Evolutionary conservation across 306 rosid genomes (phyloP), one percentile per base, ranked within the genome.

Genomic region (Spatholobus suberectus): DNA sequence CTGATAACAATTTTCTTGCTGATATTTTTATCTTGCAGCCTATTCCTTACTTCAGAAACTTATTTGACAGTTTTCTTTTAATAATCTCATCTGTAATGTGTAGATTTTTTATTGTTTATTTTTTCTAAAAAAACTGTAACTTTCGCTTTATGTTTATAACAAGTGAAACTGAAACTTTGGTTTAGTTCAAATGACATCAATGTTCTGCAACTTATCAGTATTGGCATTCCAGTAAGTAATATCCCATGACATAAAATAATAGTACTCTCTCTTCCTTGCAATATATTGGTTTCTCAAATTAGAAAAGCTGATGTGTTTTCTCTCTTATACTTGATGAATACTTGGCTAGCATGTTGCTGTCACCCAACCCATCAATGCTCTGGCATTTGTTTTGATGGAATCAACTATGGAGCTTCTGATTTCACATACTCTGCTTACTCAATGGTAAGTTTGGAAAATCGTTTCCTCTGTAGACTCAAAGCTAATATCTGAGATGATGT

Each of bases 341-440:
- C 91, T 88, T 79, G 20, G 1, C 37, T 37, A 93, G 97, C 93
- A 89, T 89, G 95, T 95, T 73, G 98, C 97, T 77, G 97, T 84
- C 14, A 95, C 97, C 46, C 97, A 93, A 84, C 98, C 97, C 77
- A 86, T 95, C 54, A 93, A 93, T 77, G 87, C 94, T 43, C 78
- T 93, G 79, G 97, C 98, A 11, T 95, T 93, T 85, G 95, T 95
- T 75, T 95, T 21, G 97, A 95, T 62, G 98, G 98, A 51, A 67
- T 95, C 84, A 93, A 91, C 86, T 93, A 89, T 73, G 98, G 97
- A 66, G 97, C 95, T 66, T 93, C 98, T 52, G 98, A 95, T 89
- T 95, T 93, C 81, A 87, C 81, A 6, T 95, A 90, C 82, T 89
- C 95, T 23, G 97, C 98, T 47, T 91, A 29, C 83, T 95, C 98